Evolutionary conservation across 495 filamentous ascomycete genomes (phyloP).

Genomic region (Bathelium albidoporum): DNA sequence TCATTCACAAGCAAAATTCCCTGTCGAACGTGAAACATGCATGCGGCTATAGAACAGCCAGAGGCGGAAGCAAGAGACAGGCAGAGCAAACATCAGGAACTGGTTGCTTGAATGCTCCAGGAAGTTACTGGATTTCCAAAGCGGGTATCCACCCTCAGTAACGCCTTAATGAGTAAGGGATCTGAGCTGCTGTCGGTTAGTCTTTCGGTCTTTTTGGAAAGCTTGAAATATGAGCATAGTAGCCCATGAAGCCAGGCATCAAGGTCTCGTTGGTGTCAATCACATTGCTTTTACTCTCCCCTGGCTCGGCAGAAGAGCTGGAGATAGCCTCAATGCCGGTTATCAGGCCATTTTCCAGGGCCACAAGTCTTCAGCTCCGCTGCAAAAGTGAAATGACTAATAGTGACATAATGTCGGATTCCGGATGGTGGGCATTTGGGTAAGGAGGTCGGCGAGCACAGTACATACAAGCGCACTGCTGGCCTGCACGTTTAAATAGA

Average conservation of each 20-base stretch:
- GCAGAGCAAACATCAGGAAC: neutral
- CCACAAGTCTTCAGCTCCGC: neutral
- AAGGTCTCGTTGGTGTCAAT: constrained; percentile 21
- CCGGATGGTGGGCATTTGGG: too few species aligned
- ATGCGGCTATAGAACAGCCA: neutral
- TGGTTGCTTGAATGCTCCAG: neutral
- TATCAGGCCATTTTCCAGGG: neutral
- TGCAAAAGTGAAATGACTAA: neutral
- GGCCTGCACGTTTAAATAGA: too few species aligned
- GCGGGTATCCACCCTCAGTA: neutral
- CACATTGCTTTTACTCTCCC: neutral
- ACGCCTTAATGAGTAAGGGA: neutral
- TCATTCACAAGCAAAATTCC: neutral
- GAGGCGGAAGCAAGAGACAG: neutral
- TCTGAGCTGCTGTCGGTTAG: neutral
- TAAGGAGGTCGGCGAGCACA: too few species aligned
- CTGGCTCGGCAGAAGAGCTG: neutral
- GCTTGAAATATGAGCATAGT: constrained; percentile 22
- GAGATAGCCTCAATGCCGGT: neutral
- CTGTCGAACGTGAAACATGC: neutral
- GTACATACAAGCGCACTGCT: too few species aligned
- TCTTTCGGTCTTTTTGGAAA: neutral
- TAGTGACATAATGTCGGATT: too few species aligned
- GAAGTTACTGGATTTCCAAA: neutral
- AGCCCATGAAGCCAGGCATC: constrained; percentile 31